phyloP scores from a whole-genome alignment of 1,139 yeast genomes.

The Candida gigantensis region DNA sequence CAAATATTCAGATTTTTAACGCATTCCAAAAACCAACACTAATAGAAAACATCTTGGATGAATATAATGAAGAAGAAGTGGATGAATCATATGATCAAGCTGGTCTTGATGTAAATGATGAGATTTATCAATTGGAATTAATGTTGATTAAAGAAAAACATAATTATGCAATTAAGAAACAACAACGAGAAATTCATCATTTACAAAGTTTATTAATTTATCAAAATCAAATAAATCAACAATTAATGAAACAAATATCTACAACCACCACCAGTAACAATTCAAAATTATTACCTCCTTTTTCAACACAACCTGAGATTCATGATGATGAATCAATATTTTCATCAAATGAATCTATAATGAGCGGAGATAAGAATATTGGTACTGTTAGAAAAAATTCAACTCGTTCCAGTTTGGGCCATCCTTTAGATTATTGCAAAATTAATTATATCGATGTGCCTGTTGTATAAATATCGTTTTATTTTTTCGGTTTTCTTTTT shows the following conservation, averaged over 20 bases:
- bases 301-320: neutral
- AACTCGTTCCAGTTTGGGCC: neutral
- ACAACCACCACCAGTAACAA: neutral
- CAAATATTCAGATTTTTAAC: conserved; percentile 23
- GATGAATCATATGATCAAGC: conserved; percentile 7
- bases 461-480: neutral
- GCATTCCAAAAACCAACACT: conserved; percentile 3
- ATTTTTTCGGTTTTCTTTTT: neutral
- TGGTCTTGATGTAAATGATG: conserved; percentile 5
- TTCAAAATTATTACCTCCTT: conserved; percentile 9
- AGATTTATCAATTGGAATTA: conserved; percentile 26
- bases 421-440: neutral
- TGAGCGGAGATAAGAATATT: neutral
- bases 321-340: neutral
- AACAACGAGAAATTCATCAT: conserved; percentile 30
- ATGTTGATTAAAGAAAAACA: conserved; percentile 27
- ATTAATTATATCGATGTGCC: neutral
- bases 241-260: conserved; percentile 3
- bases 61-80: conserved; percentile 1
- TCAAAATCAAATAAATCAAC: conserved; percentile 5
- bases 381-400: neutral
- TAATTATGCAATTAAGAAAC: conserved; percentile 25
- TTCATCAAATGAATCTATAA: neutral
- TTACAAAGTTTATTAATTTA: conserved; percentile 23
- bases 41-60: conserved; percentile 5